Base-by-base conservation (phyloP, 2,329 filamentous ascomycete genomes). In the Neoascochyta sp. region DNA sequence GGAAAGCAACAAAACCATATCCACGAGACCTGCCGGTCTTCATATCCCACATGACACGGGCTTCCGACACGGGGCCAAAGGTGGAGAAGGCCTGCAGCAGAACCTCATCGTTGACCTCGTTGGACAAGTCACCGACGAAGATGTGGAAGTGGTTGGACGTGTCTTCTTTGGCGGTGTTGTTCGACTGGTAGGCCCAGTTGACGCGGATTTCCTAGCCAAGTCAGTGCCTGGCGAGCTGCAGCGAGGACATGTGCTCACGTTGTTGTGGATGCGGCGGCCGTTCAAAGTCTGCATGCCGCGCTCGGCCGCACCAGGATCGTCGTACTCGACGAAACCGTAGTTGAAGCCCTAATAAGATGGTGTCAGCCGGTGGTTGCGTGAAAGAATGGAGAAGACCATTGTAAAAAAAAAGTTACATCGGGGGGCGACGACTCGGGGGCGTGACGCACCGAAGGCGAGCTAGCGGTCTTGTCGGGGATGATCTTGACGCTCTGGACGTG, bases 11-110 rank as follows among this genome's bases (percentile, higher is more conserved):
- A 60, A 98, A 98, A 9, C 92, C 92, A 59, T 98, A 98, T 39
- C 92, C 92, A 61, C 92, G 86, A 47, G 92, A 96, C 44, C 92
- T 83, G 48, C 92, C 92, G 19, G 92, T 98, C 76, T 98, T 98
- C 92, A 98, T 98, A 65, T 98, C 92, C 92, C 92, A 98, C 92
- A 98, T 98, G 45, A 98, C 92, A 54, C 92, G 88, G 38, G 92
- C 92, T 67, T 98, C 92, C 3, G 92, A 98, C 27, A 98, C 89
- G 9, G 81, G 86, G 22, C 92, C 92, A 63, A 96, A 98, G 24
- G 87, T 87, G 26, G 87, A 93, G 67, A 98, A 98, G 9, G 92
- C 92, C 66, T 95, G 89, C 10, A 84, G 73, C 13, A 98, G 75
- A 29, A 95, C 80, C 58, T 98, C 92, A 53, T 98, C 92, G 54